A percentile compares a stretch with the other conserved stretches of the same genome.
These are phyloP conservation scores for Amanita jacksonii DNA, from an alignment of 768 basidiomycete species.

Conservation along the genomic window DNA sequence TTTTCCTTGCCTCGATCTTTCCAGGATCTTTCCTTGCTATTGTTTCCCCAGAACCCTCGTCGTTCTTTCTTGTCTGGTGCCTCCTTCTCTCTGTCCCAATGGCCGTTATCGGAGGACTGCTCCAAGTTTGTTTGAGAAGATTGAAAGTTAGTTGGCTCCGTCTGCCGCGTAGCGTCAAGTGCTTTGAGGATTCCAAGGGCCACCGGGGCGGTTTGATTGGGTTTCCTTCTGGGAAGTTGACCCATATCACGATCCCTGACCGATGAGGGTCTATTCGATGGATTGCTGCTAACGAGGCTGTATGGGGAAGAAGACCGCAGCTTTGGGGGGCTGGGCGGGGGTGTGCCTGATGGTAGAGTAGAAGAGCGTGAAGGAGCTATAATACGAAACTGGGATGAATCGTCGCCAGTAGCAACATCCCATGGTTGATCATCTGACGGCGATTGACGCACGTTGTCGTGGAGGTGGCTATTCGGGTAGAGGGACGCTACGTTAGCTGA, in stretches of 20 bases:
- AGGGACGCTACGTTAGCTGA: constrained; percentile 8
- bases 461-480: constrained; percentile 9
- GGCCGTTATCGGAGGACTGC: constrained; percentile 25
- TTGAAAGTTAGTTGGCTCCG: constrained; percentile 21
- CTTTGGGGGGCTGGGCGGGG: constrained; percentile 29
- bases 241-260: background rate
- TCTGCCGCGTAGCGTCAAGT: constrained; percentile 41
- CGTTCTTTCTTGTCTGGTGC: constrained; percentile 37
- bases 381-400: constrained; percentile 16
- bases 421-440: constrained; percentile 34
- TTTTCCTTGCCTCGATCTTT: constrained; percentile 15
- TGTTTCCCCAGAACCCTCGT: constrained; percentile 44
- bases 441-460: constrained; percentile 14
- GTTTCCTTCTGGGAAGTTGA: constrained; percentile 13
- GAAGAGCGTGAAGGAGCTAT: constrained; percentile 37
- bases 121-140: constrained; percentile 21
- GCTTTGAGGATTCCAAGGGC: constrained; percentile 51
- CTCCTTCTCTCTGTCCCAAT: constrained; percentile 15
- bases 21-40: constrained; percentile 21
- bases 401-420: constrained; percentile 29
- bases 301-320: constrained; percentile 40
- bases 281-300: constrained; percentile 19
- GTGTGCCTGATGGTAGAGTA: constrained; percentile 36
- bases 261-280: constrained; percentile 21
- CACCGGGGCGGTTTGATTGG: constrained; percentile 21